Conservation (phyloP, 2,329 filamentous ascomycete species). For the Thelonectria rubi region DNA sequence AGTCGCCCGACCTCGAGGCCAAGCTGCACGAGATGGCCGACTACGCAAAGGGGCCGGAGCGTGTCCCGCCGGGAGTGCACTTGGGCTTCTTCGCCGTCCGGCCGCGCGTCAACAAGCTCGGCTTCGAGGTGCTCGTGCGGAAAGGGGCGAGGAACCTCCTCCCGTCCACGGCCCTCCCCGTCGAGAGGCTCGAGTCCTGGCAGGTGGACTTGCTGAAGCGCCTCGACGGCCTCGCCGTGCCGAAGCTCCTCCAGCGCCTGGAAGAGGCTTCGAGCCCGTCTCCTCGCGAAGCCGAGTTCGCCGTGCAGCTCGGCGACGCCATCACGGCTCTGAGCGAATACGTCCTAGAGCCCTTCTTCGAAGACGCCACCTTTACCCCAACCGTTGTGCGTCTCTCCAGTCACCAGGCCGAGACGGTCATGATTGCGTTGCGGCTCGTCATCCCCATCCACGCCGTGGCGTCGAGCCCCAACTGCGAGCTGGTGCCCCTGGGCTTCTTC, state of each 20-base stretch:
- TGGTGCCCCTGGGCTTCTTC: constrained; percentile 72
- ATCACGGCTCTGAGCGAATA: constrained; percentile 52
- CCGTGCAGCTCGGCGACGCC: constrained; percentile 54
- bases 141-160: constrained; percentile 66
- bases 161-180: constrained; percentile 65
- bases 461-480: constrained; percentile 61
- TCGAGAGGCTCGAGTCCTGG: constrained; percentile 61
- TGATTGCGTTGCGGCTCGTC: constrained; percentile 67
- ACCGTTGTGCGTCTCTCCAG: constrained; percentile 54
- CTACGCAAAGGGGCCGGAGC: constrained; percentile 59
- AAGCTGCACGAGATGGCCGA: constrained; percentile 72
- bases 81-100: constrained; percentile 67
- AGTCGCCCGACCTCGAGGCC: constrained; percentile 64
- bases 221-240: constrained; percentile 57
- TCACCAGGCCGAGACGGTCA: constrained; percentile 34
- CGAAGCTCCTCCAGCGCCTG: constrained; percentile 44
- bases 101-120: constrained; percentile 60
- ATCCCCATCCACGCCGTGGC: constrained; percentile 68
- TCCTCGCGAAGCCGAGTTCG: constrained; percentile 55
- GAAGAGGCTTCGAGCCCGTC: constrained; percentile 45
- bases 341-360: constrained; percentile 56
- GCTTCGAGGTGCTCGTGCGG: constrained; percentile 71
- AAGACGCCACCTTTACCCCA: constrained; percentile 56
- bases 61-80: constrained; percentile 64
- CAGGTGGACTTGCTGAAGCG: constrained; percentile 64